Base-by-base conservation (phyloP, 805 yeast genomes). In the Candida coquimbonensis region DNA sequence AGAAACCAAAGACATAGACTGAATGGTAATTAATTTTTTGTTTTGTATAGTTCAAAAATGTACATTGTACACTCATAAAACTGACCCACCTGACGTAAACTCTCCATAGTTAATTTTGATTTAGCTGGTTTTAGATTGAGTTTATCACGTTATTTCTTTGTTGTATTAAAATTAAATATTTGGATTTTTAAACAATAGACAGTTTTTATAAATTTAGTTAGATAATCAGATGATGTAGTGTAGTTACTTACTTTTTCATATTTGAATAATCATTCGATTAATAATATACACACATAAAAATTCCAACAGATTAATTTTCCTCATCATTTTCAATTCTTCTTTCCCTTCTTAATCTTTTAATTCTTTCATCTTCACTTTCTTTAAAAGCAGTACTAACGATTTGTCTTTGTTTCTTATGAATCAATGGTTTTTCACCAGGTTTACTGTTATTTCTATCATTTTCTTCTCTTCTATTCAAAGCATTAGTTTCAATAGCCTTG, bases 401-500 rank as follows among this genome's bases (percentile, higher is more conserved):
- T 62, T 90, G 98, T 68, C 86, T 87, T 60, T 81, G 81, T 56
- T 96, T 78, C 67, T 90, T 97, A 26, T 84, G 72, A 43, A 70
- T 72, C 60, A 71, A 75, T 12, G 81, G 80, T 55, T 71, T 74
- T 35, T 77, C 60, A 12, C 82, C 80, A 44, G 76, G 74, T 64
- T 80, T 87, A 54, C 84, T 78, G 59, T 88, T 87, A 59, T 82
- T 78, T 60, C 95, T 80, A 55, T 82, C 83, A 60, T 93, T 93
- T 46, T 77, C 82, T 62, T 88, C 95, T 60, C 89, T 81, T 57
- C 84, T 78, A 71, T 86, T 87, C 53, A 87, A 65, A 36, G 93
- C 75, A 42, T 75, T 78, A 36, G 80, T 56, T 64, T 93, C 97
- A 47, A 75, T 72, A 17, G 80, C 67, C 70, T 93, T 91, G 63